phyloP scores from a whole-genome alignment of 2,329 filamentous ascomycete genomes.

The Corynespora cassiicola region DNA sequence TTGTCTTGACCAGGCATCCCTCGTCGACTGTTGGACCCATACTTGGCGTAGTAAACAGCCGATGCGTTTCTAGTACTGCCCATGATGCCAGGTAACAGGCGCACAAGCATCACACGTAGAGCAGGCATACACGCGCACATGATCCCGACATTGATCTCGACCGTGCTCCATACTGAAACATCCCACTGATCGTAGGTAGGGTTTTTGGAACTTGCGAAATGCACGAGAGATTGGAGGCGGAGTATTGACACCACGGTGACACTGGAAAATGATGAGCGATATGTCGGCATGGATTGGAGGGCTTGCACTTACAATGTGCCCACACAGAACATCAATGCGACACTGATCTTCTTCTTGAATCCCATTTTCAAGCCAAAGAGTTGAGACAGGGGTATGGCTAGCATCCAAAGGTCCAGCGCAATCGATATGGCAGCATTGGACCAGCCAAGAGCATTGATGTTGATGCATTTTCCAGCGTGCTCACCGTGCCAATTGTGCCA shows the following conservation, averaged over 20 bases:
- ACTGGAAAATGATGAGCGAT: conserved; percentile 46
- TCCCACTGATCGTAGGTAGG: conserved; percentile 38
- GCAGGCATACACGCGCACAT: conserved; percentile 26
- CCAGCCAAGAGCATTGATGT: conserved; percentile 42
- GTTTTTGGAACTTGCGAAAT: conserved; percentile 50
- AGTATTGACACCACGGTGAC: conserved; percentile 49
- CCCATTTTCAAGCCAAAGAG: conserved; percentile 39
- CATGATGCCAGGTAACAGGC: conserved; percentile 39
- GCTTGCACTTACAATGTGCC: conserved; percentile 46
- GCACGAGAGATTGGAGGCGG: conserved; percentile 48
- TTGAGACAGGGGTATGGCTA: conserved; percentile 45
- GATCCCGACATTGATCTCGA: conserved; percentile 22
- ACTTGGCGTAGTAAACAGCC: conserved; percentile 11
- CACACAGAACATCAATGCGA: conserved; percentile 48
- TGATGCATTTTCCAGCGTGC: conserved; percentile 39
- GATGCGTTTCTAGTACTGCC: conserved; percentile 42
- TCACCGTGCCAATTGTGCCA: conserved; percentile 42
- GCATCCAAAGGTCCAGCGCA: conserved; percentile 38
- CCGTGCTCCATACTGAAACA: conserved; percentile 16
- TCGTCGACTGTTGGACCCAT: conserved; percentile 1
- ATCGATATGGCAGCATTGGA: conserved; percentile 44
- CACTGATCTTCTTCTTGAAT: conserved; percentile 47
- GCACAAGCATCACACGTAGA: conserved; percentile 17
- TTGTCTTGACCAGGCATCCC: neutral
- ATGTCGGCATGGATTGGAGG: neutral